Percentiles rank a stretch among this genome's conserved stretches.
phyloP scores from a whole-genome alignment of 352 stramenopile genomes.

The Pythium sp. region DNA sequence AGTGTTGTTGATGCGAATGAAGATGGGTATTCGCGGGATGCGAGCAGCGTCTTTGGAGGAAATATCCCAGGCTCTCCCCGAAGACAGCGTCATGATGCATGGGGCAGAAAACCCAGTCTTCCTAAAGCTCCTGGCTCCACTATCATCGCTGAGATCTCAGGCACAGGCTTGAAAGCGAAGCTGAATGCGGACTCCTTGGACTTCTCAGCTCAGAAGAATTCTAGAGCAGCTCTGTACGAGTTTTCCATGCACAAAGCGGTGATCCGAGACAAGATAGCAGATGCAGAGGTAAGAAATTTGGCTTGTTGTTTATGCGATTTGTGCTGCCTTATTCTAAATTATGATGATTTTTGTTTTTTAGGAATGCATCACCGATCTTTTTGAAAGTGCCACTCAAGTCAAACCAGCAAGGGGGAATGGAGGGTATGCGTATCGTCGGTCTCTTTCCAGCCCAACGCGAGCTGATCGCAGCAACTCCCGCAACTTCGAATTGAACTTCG shows the following conservation, averaged over 20 bases:
- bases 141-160: slow-evolving; percentile 36
- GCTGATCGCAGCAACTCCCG: neutral
- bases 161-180: slow-evolving; percentile 25
- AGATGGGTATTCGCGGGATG: slow-evolving; percentile 17
- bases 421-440: neutral
- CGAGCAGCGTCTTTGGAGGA: slow-evolving; percentile 6
- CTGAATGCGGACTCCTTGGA: slow-evolving; percentile 18
- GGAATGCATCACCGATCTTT: slow-evolving; percentile 20
- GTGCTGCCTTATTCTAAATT: slow-evolving; percentile 1
- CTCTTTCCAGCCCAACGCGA: slow-evolving; percentile 4
- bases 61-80: slow-evolving; percentile 20
- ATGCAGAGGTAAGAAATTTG: slow-evolving; percentile 33
- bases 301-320: slow-evolving; percentile 3
- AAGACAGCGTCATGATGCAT: slow-evolving; percentile 17
- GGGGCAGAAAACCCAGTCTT: slow-evolving; percentile 14
- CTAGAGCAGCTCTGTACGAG: slow-evolving; percentile 27
- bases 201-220: slow-evolving; percentile 6
- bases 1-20: slow-evolving; percentile 20
- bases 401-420: neutral
- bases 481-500: slow-evolving; percentile 11
- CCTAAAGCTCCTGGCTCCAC: slow-evolving; percentile 6
- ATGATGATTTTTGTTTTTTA: slow-evolving; percentile 8
- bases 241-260: slow-evolving; percentile 42
- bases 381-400: slow-evolving; percentile 5
- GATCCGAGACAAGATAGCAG: slow-evolving; percentile 46